Evolutionary conservation across 2,329 filamentous ascomycete species (phyloP), one percentile per base, ranked within the genome.

Genomic region (Alternaria angustiovoidea): DNA sequence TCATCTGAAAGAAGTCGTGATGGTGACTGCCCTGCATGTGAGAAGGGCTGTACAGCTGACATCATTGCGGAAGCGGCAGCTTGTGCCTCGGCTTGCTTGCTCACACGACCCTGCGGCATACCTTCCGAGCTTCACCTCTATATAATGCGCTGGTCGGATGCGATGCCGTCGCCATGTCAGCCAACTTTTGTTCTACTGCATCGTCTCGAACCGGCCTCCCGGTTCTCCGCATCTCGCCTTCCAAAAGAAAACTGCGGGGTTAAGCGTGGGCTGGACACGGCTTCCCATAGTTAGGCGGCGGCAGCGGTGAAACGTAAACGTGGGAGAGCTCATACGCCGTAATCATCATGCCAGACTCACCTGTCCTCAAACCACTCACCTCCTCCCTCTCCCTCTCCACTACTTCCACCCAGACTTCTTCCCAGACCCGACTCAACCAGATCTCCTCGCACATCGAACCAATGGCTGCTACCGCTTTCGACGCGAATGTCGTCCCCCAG

Each of bases 401-500:
- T 34, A 53, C 68, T 24, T 61, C 71, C 48, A 59, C 67, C 7
- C 60, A 64, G 28, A 46, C 65, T 48, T 67, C 65, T 18, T 62
- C 74, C 41, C 75, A 77, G 62, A 67, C 80, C 44, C 82, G 83
- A 59, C 81, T 83, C 68, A 78, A 79, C 71, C 89, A 83, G 73
- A 86, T 93, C 72, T 84, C 86, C 71, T 84, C 83, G 75, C 92
- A 95, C 81, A 90, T 95, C 86, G 86, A 88, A 75, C 84, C 87
- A 72, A 80, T 80, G 65, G 75, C 82, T 73, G 77, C 84, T 58
- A 90, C 91, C 70, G 88, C 86, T 75, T 97, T 97, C 83, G 87
- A 89, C 63, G 86, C 90, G 74, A 87, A 91, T 75, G 83, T 86
- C 67, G 92, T 97, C 61, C 92, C 94, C 73, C 90, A 94, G 81